Percentiles rank a stretch among this genome's conserved stretches.
phyloP scores from a whole-genome alignment of 148 eudicot genomes.

The Fagopyrum homotropicum region DNA sequence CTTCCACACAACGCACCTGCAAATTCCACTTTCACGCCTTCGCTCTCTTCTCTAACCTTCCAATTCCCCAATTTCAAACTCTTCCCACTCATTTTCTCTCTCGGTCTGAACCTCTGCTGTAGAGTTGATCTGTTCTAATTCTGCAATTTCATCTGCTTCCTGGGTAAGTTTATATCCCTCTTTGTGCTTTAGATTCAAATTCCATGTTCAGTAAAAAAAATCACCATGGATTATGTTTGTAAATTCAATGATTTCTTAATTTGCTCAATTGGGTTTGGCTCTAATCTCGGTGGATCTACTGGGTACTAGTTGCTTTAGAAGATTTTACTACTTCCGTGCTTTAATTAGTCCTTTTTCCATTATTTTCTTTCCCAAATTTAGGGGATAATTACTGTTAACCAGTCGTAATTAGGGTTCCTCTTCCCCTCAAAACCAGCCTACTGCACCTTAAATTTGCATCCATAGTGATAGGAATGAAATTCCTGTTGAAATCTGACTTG shows the following conservation, averaged over 20 bases:
- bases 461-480: background rate
- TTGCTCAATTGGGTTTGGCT: background rate
- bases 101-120: background rate
- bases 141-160: background rate
- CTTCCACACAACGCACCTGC: background rate
- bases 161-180: background rate
- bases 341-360: background rate
- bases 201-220: background rate
- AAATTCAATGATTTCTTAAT: background rate
- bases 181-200: background rate
- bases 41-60: background rate
- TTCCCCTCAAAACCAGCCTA: background rate
- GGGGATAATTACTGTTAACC: background rate
- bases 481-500: background rate
- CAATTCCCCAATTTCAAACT: background rate
- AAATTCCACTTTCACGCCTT: background rate
- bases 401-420: background rate
- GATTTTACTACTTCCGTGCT: background rate
- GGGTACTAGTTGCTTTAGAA: background rate
- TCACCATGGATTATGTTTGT: background rate
- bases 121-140: background rate
- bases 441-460: background rate
- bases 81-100: background rate
- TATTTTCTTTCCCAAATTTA: background rate
- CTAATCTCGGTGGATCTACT: background rate